Percentiles rank a stretch among this genome's conserved stretches.
Evolutionary conservation across 805 yeast species (phyloP).

Genomic region (Yarrowia bubula): DNA sequence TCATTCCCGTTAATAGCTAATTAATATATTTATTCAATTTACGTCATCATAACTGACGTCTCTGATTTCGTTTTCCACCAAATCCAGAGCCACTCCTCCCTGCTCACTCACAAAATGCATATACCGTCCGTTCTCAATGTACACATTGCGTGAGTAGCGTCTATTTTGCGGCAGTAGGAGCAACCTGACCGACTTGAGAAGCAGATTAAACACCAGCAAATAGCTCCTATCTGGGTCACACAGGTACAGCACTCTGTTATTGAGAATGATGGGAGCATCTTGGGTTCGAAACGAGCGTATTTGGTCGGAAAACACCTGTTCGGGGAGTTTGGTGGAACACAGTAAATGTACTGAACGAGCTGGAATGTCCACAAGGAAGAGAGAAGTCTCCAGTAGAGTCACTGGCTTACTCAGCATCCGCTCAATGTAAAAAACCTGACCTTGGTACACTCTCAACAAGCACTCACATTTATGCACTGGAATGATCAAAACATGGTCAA

Average conservation of each 20-base stretch:
- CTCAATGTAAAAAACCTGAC: not conserved
- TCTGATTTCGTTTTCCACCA: not conserved
- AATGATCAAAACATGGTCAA: not conserved
- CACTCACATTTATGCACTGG: not conserved
- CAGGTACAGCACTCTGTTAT: not conserved
- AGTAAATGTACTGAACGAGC: not conserved
- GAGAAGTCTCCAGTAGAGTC: not conserved
- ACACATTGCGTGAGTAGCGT: not conserved
- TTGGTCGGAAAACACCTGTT: not conserved
- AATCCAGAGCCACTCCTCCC: not conserved
- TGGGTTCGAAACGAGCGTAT: not conserved
- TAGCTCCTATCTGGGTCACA: not conserved
- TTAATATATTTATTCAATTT: not conserved
- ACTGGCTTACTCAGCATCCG: not conserved
- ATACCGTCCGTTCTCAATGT: not conserved
- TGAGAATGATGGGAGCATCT: not conserved
- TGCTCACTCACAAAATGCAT: not conserved
- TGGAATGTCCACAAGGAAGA: not conserved
- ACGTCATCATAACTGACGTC: not conserved
- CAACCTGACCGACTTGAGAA: not conserved
- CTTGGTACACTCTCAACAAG: not conserved
- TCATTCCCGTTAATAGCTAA: too few species aligned
- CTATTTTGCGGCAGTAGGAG: not conserved
- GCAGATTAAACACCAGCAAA: not conserved
- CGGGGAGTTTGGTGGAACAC: not conserved